A percentile compares a stretch with the other conserved stretches of the same genome.
These are phyloP conservation scores for Penicillium brasilianum DNA, from an alignment of 2,329 filamentous ascomycete genomes.

Conservation along the genomic window DNA sequence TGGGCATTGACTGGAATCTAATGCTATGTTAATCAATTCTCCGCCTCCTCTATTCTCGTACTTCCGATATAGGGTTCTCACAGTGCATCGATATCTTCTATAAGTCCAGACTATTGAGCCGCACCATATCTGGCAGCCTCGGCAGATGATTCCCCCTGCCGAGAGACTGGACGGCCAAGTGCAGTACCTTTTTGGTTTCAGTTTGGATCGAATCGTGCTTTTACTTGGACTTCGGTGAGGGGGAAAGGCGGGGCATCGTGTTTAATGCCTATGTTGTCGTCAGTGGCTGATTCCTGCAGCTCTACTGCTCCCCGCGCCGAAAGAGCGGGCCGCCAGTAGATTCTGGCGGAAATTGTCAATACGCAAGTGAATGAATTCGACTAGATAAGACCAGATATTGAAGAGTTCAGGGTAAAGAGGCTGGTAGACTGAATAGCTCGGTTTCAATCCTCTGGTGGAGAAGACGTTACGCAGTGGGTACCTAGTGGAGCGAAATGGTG, in stretches of 20 bases:
- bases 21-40: neutral
- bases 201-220: neutral
- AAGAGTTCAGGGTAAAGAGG: too few relatives aligned
- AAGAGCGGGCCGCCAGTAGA: neutral
- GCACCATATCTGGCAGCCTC: neutral
- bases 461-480: neutral
- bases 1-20: neutral
- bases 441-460: neutral
- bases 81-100: neutral
- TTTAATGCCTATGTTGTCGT: constrained; percentile 6
- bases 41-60: neutral
- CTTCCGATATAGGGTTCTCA: too few relatives aligned
- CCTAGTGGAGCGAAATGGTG: neutral
- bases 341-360: constrained; percentile 3
- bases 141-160: neutral
- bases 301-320: neutral
- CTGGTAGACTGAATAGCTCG: neutral
- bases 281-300: constrained; percentile 14
- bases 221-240: neutral
- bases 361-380: neutral
- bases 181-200: neutral
- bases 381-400: too few relatives aligned
- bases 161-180: neutral
- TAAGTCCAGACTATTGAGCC: neutral
- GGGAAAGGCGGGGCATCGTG: constrained; percentile 1